Conservation (phyloP, 257 asterid genomes). For the Gentiana dahurica region DNA sequence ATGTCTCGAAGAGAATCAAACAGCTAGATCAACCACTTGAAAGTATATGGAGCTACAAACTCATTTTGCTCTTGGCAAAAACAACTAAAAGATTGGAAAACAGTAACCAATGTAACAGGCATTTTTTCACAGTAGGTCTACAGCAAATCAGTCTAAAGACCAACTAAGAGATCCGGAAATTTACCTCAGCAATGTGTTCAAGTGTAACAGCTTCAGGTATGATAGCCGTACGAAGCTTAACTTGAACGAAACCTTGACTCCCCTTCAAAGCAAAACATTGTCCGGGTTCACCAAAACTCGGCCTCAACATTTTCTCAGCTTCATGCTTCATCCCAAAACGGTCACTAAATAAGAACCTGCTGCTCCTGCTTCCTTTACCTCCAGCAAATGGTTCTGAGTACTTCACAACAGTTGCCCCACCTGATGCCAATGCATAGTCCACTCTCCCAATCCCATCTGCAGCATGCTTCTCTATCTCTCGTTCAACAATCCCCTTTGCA, state of each 20-base stretch:
- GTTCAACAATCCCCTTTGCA: slow-evolving; percentile 56
- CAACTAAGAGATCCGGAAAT: slow-evolving; percentile 2
- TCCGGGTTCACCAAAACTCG: slow-evolving; percentile 98
- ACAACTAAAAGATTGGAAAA: background rate
- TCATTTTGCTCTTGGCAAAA: too few relatives aligned
- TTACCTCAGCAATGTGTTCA: slow-evolving; percentile 73
- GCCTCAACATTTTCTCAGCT: slow-evolving; percentile 61
- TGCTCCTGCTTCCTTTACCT: slow-evolving; percentile 10
- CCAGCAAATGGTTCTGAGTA: slow-evolving; percentile 53
- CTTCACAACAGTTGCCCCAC: slow-evolving; percentile 64
- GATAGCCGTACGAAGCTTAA: slow-evolving; percentile 55
- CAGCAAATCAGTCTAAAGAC: too few relatives aligned
- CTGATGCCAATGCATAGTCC: slow-evolving; percentile 70
- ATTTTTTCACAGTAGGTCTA: background rate
- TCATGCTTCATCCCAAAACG: slow-evolving; percentile 24
- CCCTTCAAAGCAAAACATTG: slow-evolving; percentile 84
- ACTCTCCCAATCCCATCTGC: slow-evolving; percentile 88
- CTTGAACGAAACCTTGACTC: slow-evolving; percentile 53
- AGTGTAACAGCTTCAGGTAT: slow-evolving; percentile 75
- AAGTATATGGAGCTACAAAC: too few relatives aligned
- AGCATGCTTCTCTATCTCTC: slow-evolving; percentile 74
- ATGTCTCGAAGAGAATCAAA: too few relatives aligned
- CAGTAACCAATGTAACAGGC: background rate
- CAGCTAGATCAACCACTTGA: too few relatives aligned
- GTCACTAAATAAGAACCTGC: slow-evolving; percentile 11